Evolutionary conservation across 345 rosid genomes (phyloP), one percentile per base, ranked within the genome.

Genomic region (Eucalyptus camaldulensis): DNA sequence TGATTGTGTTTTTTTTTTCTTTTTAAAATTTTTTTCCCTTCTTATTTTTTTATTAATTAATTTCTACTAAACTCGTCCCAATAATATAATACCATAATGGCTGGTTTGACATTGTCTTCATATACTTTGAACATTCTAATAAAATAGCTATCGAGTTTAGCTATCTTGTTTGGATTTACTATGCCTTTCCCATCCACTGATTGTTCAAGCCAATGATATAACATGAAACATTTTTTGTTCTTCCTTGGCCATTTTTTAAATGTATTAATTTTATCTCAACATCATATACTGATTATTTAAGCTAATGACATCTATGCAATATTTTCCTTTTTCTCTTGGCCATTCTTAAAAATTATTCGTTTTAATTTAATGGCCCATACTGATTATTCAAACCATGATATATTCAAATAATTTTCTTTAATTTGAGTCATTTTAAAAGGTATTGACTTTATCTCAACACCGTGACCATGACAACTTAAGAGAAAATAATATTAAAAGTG

Each of bases 381-480:
- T 14, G 10, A 8, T 65, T n/a, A 65, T n/a, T 65, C 76, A 14
- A 65, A 16, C 21, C 76, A 7, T n/a, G 37, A 14, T 65, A n/a
- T n/a, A n/a, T 29, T 65, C 17, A 2, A 65, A 14, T 5, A 65
- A n/a, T 4, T 2, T 29, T 65, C 37, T 13, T 65, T 13, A 65
- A 29, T 29, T 15, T 29, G 37, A n/a, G 72, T 14, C 31, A 62
- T 62, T 65, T 65, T n/a, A n/a, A 4, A 65, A 65, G 5, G 76
- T 14, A 65, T 65, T n/a, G 37, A n/a, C 17, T 62, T 65, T 65
- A 65, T 4, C 13, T 65, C 37, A 14, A 65, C 76, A 65, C 21
- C 10, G 0, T n/a, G 0, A 65, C 6, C 37, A 13, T 0, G 1
- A 15, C 43, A 67, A 15, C 12, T 4, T 56, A 56, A 56, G 27